A percentile compares a stretch with the other conserved stretches of the same genome.
Evolutionary conservation across 768 basidiomycete genomes (phyloP).

Genomic region (Gloeostereum incarnatum): DNA sequence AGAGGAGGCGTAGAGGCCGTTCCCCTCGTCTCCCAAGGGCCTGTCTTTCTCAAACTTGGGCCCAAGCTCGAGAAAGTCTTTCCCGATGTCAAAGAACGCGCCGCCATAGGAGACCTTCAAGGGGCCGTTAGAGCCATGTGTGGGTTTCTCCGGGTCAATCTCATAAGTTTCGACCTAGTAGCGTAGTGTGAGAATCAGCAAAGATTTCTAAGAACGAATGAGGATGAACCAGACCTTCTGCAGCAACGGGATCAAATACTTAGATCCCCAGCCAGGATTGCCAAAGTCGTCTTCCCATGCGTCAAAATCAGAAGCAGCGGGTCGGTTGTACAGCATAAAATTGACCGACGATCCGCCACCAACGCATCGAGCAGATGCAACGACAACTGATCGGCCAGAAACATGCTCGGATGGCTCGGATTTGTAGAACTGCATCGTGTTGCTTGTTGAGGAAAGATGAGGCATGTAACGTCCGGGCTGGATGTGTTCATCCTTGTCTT

Average conservation of each 20-base stretch:
- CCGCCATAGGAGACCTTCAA: slow-evolving; percentile 13
- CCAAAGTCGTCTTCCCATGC: slow-evolving; percentile 14
- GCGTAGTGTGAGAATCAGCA: background rate
- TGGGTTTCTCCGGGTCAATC: slow-evolving; percentile 7
- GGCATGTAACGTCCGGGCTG: slow-evolving; percentile 25
- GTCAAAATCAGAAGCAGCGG: slow-evolving; percentile 13
- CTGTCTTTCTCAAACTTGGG: slow-evolving; percentile 8
- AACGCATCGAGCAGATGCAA: slow-evolving; percentile 24
- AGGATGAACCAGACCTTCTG: slow-evolving; percentile 10
- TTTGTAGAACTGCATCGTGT: slow-evolving; percentile 20
- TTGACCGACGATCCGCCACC: slow-evolving; percentile 38
- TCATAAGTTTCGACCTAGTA: slow-evolving; percentile 14
- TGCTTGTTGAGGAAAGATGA: slow-evolving; percentile 21
- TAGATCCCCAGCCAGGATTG: slow-evolving; percentile 17
- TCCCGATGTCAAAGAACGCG: background rate
- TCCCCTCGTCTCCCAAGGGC: slow-evolving; percentile 5
- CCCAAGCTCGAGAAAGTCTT: slow-evolving; percentile 4
- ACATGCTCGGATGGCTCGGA: slow-evolving; percentile 18
- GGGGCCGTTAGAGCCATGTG: slow-evolving; percentile 14
- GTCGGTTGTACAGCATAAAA: slow-evolving; percentile 17
- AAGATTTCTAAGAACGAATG: background rate
- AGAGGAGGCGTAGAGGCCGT: slow-evolving; percentile 3
- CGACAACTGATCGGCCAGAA: slow-evolving; percentile 17
- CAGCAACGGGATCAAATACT: slow-evolving; percentile 15
- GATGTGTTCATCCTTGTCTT: slow-evolving; percentile 20